phyloP scores from a whole-genome alignment of 768 basidiomycete genomes.

The Gelatoporia subvermispora region DNA sequence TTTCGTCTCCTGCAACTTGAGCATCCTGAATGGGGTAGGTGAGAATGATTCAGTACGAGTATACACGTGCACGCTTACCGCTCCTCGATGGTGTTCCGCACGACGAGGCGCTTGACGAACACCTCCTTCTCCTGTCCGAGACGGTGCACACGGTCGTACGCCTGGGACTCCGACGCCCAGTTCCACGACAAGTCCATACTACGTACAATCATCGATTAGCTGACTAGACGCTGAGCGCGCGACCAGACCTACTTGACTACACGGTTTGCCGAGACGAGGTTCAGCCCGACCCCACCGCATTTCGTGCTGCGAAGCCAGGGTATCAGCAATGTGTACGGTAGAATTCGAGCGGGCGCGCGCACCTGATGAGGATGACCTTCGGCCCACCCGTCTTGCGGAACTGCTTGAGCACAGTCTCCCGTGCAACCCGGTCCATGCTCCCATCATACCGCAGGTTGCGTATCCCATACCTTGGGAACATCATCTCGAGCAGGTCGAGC shows the following conservation, averaged over 20 bases:
- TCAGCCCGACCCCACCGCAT: constrained; percentile 65
- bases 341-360: constrained; percentile 7
- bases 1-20: constrained; percentile 66
- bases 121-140: constrained; percentile 70
- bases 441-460: constrained; percentile 61
- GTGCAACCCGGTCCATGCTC: constrained; percentile 51
- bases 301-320: constrained; percentile 39
- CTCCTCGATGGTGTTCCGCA: constrained; percentile 70
- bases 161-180: constrained; percentile 67
- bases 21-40: constrained; percentile 41
- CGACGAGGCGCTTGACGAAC: constrained; percentile 60
- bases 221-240: not conserved
- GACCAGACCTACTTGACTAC: constrained; percentile 51
- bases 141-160: constrained; percentile 56
- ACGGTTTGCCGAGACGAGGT: constrained; percentile 63
- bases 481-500: constrained; percentile 59
- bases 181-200: constrained; percentile 77
- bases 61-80: constrained; percentile 36
- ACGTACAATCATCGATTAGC: not conserved
- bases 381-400: constrained; percentile 57
- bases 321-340: not conserved
- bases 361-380: constrained; percentile 65
- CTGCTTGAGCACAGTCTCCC: constrained; percentile 43
- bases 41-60: not conserved
- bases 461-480: constrained; percentile 56